Percentiles rank a stretch among this genome's conserved stretches.
Conservation (phyloP, 345 rosid species). For the Hypericum androsaemum region DNA sequence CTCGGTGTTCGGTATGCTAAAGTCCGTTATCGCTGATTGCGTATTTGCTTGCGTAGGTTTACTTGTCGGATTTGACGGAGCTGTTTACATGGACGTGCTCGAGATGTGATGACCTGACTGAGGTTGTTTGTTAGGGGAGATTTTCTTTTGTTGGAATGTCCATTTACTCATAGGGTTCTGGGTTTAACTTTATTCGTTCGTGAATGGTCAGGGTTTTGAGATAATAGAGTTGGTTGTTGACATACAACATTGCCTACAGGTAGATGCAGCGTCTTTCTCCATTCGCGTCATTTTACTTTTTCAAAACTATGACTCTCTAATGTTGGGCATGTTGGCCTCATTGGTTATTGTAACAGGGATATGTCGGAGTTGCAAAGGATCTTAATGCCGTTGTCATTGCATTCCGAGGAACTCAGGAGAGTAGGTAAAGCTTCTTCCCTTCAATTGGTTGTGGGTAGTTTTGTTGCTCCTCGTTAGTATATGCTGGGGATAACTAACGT, state of each 20-base stretch:
- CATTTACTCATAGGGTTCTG: neutral
- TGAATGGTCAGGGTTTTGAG: constrained; percentile 60
- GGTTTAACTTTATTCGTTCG: constrained; percentile 1
- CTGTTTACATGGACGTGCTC: constrained; percentile 84
- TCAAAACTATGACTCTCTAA: constrained; percentile 7
- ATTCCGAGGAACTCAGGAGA: constrained; percentile 67
- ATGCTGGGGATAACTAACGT: too few relatives aligned
- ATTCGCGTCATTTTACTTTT: neutral
- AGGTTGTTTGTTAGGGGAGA: constrained; percentile 29
- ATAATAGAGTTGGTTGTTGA: constrained; percentile 75
- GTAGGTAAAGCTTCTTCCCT: constrained; percentile 28
- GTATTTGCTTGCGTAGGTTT: constrained; percentile 42
- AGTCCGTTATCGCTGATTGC: constrained; percentile 6
- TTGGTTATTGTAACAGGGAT: constrained; percentile 5
- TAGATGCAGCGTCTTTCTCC: constrained; percentile 8
- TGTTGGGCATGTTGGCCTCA: constrained; percentile 26
- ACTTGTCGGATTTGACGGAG: constrained; percentile 67
- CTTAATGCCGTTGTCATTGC: constrained; percentile 58
- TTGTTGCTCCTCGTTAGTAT: too few relatives aligned
- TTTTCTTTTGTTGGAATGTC: neutral
- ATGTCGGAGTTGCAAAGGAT: constrained; percentile 60
- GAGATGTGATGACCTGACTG: constrained; percentile 66
- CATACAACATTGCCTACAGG: constrained; percentile 79
- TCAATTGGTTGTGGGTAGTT: neutral
- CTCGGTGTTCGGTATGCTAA: neutral